Evolutionary conservation across 495 filamentous ascomycete species (phyloP).

Genomic region (Penicillium herquei): DNA sequence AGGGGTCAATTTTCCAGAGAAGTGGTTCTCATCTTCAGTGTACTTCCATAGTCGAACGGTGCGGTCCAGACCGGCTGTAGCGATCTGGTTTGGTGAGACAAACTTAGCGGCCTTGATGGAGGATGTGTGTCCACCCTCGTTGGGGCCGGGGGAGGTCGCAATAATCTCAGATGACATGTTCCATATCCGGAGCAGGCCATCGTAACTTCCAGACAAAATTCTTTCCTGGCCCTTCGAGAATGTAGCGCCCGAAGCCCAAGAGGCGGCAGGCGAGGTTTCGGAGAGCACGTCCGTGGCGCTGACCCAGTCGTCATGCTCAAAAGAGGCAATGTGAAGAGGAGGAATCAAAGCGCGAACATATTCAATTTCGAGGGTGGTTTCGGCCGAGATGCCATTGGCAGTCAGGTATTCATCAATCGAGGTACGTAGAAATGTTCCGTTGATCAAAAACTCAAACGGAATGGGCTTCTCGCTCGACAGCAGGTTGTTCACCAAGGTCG

Average conservation of each 20-base stretch:
- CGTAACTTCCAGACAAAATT: slow-evolving; percentile 86
- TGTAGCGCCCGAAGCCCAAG: slow-evolving; percentile 47
- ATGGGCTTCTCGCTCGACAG: slow-evolving; percentile 73
- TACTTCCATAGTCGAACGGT: slow-evolving; percentile 88
- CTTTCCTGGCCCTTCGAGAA: slow-evolving; percentile 56
- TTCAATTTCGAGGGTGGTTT: slow-evolving; percentile 82
- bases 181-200: slow-evolving; percentile 86
- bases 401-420: slow-evolving; percentile 87
- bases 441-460: slow-evolving; percentile 94
- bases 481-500: slow-evolving; percentile 89
- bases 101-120: slow-evolving; percentile 80
- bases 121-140: slow-evolving; percentile 68
- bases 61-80: slow-evolving; percentile 77
- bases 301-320: slow-evolving; percentile 97
- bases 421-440: slow-evolving; percentile 84
- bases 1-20: slow-evolving; percentile 64
- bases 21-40: slow-evolving; percentile 57
- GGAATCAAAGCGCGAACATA: slow-evolving; percentile 91
- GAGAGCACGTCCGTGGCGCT: slow-evolving; percentile 86
- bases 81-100: slow-evolving; percentile 70
- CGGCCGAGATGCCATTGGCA: slow-evolving; percentile 79
- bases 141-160: slow-evolving; percentile 61
- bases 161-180: slow-evolving; percentile 77
- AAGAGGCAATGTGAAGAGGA: slow-evolving; percentile 78
- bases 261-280: slow-evolving; percentile 57